phyloP scores from a whole-genome alignment of 1,139 yeast species.

The Yamadazyma jaroonii region DNA sequence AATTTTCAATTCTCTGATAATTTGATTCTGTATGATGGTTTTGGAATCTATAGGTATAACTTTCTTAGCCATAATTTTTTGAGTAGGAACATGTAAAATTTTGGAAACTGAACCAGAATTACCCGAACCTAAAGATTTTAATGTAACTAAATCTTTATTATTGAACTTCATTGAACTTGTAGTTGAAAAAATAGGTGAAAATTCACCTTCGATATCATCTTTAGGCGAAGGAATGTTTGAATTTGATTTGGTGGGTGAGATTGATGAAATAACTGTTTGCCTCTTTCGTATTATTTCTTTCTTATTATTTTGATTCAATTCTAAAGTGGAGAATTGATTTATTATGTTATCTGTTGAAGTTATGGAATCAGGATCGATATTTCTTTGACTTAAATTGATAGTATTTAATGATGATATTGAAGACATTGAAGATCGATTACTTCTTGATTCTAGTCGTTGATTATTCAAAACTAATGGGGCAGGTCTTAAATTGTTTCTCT shows the following conservation, averaged over 20 bases:
- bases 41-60: slow-evolving; percentile 85
- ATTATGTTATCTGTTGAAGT: slow-evolving; percentile 23
- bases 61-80: slow-evolving; percentile 87
- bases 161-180: slow-evolving; percentile 44
- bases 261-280: slow-evolving; percentile 44
- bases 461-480: slow-evolving; percentile 20
- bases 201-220: slow-evolving; percentile 4
- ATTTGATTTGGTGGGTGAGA: slow-evolving; percentile 42
- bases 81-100: slow-evolving; percentile 84
- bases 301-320: slow-evolving; percentile 20
- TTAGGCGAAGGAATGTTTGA: slow-evolving; percentile 16
- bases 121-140: slow-evolving; percentile 85
- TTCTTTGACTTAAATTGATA: slow-evolving; percentile 22
- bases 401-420: slow-evolving; percentile 7
- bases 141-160: slow-evolving; percentile 66
- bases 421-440: slow-evolving; percentile 4
- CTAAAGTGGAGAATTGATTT: slow-evolving; percentile 31
- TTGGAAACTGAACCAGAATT: slow-evolving; percentile 92
- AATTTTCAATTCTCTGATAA: slow-evolving; percentile 81
- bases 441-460: slow-evolving; percentile 1
- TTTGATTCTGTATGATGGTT: slow-evolving; percentile 77
- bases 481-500: slow-evolving; percentile 19
- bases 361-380: slow-evolving; percentile 29
- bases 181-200: slow-evolving; percentile 39
- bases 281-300: slow-evolving; percentile 23